Conservation (phyloP, 2,329 filamentous ascomycete species). For the Aspergillus puulaauensis region DNA sequence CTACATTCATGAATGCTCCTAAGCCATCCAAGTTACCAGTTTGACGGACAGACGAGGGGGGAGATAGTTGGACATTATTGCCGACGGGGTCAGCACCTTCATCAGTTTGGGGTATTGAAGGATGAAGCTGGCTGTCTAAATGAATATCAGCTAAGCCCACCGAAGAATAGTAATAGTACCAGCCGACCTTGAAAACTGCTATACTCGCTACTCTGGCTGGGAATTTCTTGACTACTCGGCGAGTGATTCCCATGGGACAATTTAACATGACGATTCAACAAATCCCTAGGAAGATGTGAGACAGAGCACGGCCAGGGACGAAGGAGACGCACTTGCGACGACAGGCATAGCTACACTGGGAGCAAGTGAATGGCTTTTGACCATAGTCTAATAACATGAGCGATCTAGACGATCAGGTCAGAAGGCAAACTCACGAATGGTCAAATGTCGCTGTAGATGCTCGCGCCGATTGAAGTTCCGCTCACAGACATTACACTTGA, state of each 20-base stretch:
- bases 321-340: slow-evolving; percentile 3
- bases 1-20: too few species aligned
- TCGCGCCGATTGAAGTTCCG: slow-evolving; percentile 10
- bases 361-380: slow-evolving; percentile 1
- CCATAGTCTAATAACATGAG: neutral
- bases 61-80: too few species aligned
- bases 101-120: too few species aligned
- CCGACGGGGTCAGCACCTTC: too few species aligned
- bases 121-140: too few species aligned
- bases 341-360: neutral
- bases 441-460: slow-evolving; percentile 12
- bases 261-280: slow-evolving; percentile 6
- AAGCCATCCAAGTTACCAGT: too few species aligned
- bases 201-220: too few species aligned
- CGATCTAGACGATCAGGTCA: neutral
- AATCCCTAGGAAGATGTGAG: neutral
- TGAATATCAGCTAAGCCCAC: too few species aligned
- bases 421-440: slow-evolving; percentile 1
- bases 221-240: neutral
- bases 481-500: slow-evolving; percentile 8
- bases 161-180: too few species aligned
- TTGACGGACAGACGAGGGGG: too few species aligned
- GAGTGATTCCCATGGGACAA: neutral
- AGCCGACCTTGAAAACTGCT: too few species aligned
- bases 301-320: neutral